Base-by-base conservation (phyloP, 176 grass and related monocot genomes). In the Cymbopogon citratus region DNA sequence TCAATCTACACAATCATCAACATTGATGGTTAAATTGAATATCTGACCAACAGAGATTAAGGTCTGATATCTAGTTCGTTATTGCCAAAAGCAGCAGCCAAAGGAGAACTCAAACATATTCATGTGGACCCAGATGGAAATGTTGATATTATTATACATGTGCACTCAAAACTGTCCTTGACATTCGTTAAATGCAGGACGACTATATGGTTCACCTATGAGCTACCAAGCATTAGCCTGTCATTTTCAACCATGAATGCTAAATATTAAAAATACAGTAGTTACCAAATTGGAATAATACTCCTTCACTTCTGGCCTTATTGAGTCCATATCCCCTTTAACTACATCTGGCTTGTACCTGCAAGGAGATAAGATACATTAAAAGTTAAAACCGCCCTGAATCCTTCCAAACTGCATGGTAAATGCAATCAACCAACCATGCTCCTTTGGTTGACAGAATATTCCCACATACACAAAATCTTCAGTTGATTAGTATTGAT, bases 241-340 rank as follows among this genome's bases (percentile, higher is more conserved):
- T 63, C 38, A 33, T 76, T 85, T 54, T 89, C 76, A 81, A 59
- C 9, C 26, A 69, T 40, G 12, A 28, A 61, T 39, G 61, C 11
- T 74, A 38, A 23, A 65, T 1, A 39, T 9, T 9, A 26, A 78
- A 61, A 57, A 63, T 73, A 73, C 35, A 88, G 28, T 46, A 3
- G 35, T 72, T 89, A 97, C 96, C 96, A 95, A 81, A 81, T 90
- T 95, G 63, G 81, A 87, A 76, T 98, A 98, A 75, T 95, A 98
- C 21, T 91, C 82, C 84, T 87, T 95, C 63, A 98, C 92, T 74
- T 98, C 85, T n/a, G 87, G 83, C 84, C 90, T 93, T 81, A 98
- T 85, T 38, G 96, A 98, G 79, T 98, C 96, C 92, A 98, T 91
- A 74, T 98, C 96, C 46, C 96, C 96, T 87, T 91, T 95, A 33